Base-by-base conservation (phyloP, 805 yeast genomes). In the Wickerhamomyces bisporus region DNA sequence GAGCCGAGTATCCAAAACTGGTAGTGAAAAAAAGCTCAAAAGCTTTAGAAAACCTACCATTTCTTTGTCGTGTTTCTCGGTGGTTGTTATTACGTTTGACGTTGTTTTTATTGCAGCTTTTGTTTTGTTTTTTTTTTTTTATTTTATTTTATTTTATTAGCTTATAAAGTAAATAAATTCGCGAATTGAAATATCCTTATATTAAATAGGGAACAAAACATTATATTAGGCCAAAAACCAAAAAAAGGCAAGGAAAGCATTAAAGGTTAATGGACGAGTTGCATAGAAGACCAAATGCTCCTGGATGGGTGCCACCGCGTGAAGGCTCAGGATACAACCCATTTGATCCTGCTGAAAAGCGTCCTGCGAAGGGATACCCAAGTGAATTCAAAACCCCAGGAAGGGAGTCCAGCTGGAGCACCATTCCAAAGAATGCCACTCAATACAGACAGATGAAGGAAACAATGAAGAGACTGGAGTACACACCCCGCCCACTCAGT, bases 341-440 rank as follows among this genome's bases (percentile, higher is more conserved):
- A 6, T 86, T 79, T 52, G 95, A 86, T 53, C 83, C 89, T 0
- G 61, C 73, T 1, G 95, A 86, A 53, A 55, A 65, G 29, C 67
- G 95, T 32, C 95, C 95, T 0, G 74, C 94, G 0, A 79, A 79
- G 53, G 95, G 95, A 3, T 86, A 86, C 47, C 95, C 95, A 1
- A 79, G 88, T 19, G 95, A 86, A 57, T 86, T 71, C 63, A 68
- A 73, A 40, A 61, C 79, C 1, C 91, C 93, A 0, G 80, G 85
- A 1, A 65, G 68, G 30, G 68, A 74, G 24, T 77, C 83, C 20
- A 57, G 61, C 15, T 77, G 76, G 62, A 64, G 77, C 7, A 61
- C 72, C 7, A 61, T 79, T n/a, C 88, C 89, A 4, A 70, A 70
- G 48, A 78, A 73, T 48, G 79, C 86, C 6, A 68, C 81, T 1